phyloP scores from a whole-genome alignment of 345 rosid species.

The Carallia brachiata region DNA sequence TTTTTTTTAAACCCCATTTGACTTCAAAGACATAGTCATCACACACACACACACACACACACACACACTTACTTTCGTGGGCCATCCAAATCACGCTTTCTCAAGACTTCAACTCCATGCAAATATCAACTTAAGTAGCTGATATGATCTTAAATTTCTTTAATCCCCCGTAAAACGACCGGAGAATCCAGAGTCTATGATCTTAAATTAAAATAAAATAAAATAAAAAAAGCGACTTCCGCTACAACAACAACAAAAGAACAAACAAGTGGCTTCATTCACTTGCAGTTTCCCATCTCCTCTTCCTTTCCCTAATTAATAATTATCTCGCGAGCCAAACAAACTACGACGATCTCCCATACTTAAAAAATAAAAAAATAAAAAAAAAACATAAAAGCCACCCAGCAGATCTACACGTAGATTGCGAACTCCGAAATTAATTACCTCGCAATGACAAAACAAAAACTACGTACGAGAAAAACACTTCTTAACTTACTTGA shows the following conservation, averaged over 20 bases:
- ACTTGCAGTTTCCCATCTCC: neutral
- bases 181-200: neutral
- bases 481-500: neutral
- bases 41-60: neutral
- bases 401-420: constrained; percentile 37
- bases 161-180: no score
- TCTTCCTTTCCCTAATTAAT: constrained; percentile 7
- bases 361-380: constrained; percentile 3
- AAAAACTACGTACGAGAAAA: neutral
- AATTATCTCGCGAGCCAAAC: constrained; percentile 22
- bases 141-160: no score
- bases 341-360: constrained; percentile 22
- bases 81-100: neutral
- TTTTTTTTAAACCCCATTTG: neutral
- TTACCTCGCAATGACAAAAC: neutral
- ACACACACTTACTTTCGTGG: neutral
- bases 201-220: neutral
- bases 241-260: neutral
- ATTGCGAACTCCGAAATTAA: neutral
- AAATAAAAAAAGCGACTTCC: neutral
- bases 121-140: no score
- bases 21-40: neutral
- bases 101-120: neutral
- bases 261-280: constrained; percentile 1
- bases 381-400: neutral